Evolutionary conservation across 768 basidiomycete species (phyloP), one percentile per base, ranked within the genome.

Genomic region (Pleurotus eryngii): DNA sequence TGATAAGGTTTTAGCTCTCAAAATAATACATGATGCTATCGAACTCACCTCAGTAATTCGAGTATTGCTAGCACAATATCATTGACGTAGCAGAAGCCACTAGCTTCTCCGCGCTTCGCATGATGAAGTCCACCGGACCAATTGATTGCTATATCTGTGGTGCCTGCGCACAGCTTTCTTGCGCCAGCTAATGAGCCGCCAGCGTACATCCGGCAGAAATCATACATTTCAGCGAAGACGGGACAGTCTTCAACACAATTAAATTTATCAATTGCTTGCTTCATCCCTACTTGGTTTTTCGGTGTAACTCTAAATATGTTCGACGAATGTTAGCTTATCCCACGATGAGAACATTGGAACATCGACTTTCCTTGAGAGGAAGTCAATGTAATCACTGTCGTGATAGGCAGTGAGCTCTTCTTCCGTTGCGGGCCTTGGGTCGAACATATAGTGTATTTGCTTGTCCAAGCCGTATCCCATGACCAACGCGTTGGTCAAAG

Each of bases 51-150:
- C 2, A 98, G 78, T 30, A 99, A 79, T 65, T 99, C 96, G 15
- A 98, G 75, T 49, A 99, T 97, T 0, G 88, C 94, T 0, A 99
- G 78, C 1, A 98, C 95, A 40, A 96, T 95, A 67, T 98, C 95
- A 68, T 99, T 99, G 18, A 98, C 84, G 69, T 98, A 99, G 72
- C 96, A 99, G 70, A 99, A 99, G 1, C 96, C 96, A 65, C 95
- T 98, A 6, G 97, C 95, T 74, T 98, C 96, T 0, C 92, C 91
- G 60, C 95, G 89, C 76, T 98, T 98, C 2, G 96, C 97, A 65
- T 99, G 97, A 72, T 99, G 97, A 17, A 99, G 80, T 0, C 97
- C 97, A 0, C 97, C 97, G 18, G 95, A 95, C 97, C 97, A 99
- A 67, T 98, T 98, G 64, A 99, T 93, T 0, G 97, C 97, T 43